Evolutionary conservation across 2,329 filamentous ascomycete genomes (phyloP).

Genomic region (Emydomyces testavorans): DNA sequence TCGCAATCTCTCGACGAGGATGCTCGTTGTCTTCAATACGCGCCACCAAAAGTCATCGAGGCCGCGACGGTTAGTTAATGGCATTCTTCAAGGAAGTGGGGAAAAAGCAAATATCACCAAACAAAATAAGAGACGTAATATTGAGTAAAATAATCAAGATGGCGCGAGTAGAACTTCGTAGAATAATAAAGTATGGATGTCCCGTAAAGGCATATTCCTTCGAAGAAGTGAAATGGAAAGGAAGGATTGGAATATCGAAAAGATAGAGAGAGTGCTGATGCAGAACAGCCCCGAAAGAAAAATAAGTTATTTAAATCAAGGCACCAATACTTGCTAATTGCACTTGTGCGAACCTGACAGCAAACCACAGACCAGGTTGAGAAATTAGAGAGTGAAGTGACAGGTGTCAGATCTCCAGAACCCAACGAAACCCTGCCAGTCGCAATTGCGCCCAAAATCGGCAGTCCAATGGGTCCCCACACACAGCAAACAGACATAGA

Average conservation of each 20-base stretch:
- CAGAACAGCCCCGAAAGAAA: neutral
- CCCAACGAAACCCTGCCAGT: slow-evolving; percentile 4
- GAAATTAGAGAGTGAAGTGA: neutral
- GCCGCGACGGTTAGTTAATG: slow-evolving; percentile 9
- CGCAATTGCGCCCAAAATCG: neutral
- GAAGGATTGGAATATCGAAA: neutral
- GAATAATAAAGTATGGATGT: neutral
- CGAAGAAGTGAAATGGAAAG: neutral
- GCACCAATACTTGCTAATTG: neutral
- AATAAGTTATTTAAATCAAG: neutral
- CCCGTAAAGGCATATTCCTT: neutral
- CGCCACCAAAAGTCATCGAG: slow-evolving; percentile 11
- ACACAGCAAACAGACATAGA: slow-evolving; percentile 3
- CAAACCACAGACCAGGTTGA: neutral
- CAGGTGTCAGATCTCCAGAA: neutral
- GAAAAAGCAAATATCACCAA: neutral
- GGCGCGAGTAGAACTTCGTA: slow-evolving; percentile 5
- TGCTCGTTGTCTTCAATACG: slow-evolving; percentile 51
- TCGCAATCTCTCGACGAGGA: slow-evolving; percentile 76
- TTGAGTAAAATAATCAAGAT: neutral
- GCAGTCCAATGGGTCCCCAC: slow-evolving; percentile 8
- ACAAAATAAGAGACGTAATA: neutral
- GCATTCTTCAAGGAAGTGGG: neutral
- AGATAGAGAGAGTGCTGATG: neutral
- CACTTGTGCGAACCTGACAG: neutral